Conservation (phyloP, 441 rosid genomes). For the Geranium incanum region DNA sequence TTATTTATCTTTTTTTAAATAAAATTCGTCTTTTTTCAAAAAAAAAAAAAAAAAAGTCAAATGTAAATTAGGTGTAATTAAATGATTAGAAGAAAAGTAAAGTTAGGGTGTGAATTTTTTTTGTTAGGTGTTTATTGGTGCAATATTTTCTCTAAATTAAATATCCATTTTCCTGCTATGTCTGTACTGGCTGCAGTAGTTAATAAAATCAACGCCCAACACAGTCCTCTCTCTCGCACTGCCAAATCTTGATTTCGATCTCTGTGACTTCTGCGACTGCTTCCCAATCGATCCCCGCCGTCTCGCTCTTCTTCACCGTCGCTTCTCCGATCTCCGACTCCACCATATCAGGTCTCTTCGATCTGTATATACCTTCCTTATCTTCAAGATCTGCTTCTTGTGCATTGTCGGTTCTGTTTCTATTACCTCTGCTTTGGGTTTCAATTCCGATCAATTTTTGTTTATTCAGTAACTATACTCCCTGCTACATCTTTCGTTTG, state of each 20-base stretch:
- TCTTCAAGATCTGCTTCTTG: not conserved
- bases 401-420: not conserved
- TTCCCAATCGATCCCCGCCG: not conserved
- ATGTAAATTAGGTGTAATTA: no score
- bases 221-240: no score
- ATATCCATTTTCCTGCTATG: no score
- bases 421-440: not conserved
- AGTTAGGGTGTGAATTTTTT: no score
- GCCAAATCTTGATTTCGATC: not conserved
- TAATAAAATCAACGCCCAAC: no score
- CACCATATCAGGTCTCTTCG: not conserved
- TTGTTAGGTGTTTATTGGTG: no score
- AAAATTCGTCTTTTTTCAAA: no score
- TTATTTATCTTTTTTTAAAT: no score
- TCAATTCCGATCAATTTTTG: not conserved
- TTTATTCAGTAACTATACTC: not conserved
- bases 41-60: no score
- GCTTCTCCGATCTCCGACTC: slow-evolving; percentile 2
- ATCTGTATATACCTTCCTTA: not conserved
- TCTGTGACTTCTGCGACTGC: not conserved
- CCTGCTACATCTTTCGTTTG: not conserved
- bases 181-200: no score
- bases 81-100: no score
- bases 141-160: no score
- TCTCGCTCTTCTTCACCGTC: not conserved